A percentile compares a stretch with the other conserved stretches of the same genome.
These are phyloP conservation scores for Paramyrothecium roridum DNA, from an alignment of 2,329 filamentous ascomycete genomes.

Conservation along the genomic window DNA sequence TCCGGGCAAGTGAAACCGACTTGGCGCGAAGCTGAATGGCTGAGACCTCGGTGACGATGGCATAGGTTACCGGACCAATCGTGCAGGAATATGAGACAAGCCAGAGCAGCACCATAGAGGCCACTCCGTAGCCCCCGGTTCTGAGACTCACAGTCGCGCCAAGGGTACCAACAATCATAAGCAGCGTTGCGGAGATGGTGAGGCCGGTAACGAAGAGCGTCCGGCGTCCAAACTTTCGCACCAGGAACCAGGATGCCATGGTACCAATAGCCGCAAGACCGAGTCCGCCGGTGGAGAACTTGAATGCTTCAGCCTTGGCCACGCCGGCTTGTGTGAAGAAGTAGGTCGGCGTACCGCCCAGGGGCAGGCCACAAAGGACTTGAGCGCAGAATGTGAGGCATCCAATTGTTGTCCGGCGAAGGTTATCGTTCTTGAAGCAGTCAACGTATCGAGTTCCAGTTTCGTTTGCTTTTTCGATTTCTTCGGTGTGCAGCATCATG, in stretches of 20 bases:
- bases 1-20: slow-evolving; percentile 26
- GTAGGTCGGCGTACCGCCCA: slow-evolving; percentile 39
- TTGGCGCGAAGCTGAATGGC: slow-evolving; percentile 26
- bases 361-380: slow-evolving; percentile 27
- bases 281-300: slow-evolving; percentile 34
- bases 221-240: slow-evolving; percentile 40
- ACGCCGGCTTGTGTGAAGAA: slow-evolving; percentile 37
- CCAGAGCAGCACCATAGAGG: slow-evolving; percentile 27
- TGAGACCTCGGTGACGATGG: slow-evolving; percentile 26
- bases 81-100: slow-evolving; percentile 30
- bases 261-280: slow-evolving; percentile 39
- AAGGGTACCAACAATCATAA: slow-evolving; percentile 39
- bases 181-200: slow-evolving; percentile 29
- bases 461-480: slow-evolving; percentile 27
- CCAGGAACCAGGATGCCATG: slow-evolving; percentile 39
- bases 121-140: slow-evolving; percentile 25
- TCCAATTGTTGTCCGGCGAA: slow-evolving; percentile 41
- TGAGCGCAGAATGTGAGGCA: slow-evolving; percentile 33
- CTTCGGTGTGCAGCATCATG: slow-evolving; percentile 33
- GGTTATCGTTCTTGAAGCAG: slow-evolving; percentile 43
- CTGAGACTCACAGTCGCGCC: slow-evolving; percentile 21
- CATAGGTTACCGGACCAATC: slow-evolving; percentile 31
- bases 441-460: slow-evolving; percentile 40
- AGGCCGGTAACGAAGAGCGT: slow-evolving; percentile 42
- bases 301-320: slow-evolving; percentile 20